Evolutionary conservation across 108 stramenopile genomes (phyloP), one percentile per base, ranked within the genome.

Genomic region (Parietichytrium sp.): DNA sequence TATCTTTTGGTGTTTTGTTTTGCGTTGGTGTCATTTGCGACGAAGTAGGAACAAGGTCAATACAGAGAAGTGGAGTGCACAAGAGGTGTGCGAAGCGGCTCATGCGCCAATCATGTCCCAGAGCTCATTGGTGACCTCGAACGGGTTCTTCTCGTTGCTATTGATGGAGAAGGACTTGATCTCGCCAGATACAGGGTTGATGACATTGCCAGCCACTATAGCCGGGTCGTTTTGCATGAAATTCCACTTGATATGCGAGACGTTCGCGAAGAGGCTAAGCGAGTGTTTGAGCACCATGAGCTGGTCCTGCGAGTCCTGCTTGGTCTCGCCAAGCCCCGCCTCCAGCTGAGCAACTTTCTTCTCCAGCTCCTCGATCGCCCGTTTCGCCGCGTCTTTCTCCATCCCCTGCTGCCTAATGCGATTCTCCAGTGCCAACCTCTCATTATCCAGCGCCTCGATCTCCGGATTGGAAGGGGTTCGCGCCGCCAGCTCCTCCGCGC

Each of bases 221-320:
- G 38, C 61, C 49, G 23, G 49, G 3, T 49, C 30, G 16, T 13
- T 4, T 4, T 8, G 4, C n/a, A 10, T 26, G 25, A 51, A 18
- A 29, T 79, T 50, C 49, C 79, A 79, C 79, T 79, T 79, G 27
- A 51, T 79, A 26, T 49, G 49, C 29, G 48, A 49, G 25, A 79
- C 30, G 79, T 8, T 79, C 8, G 49, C 13, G 26, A 29, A 79
- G 4, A 79, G 2, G 48, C 79, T 79, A 18, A 79, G 48, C 16
- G 49, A 79, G n/a, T 79, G 33, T 82, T 29, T 29, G 48, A 78
- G 51, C 7, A 23, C 25, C 92, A 94, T 83, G 91, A 86, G 4
- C 92, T 93, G 85, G 93, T 93, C 2, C 80, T 94, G 8, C 86
- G 87, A 31, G 93, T 94, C 85, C 2, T 78, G 4, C 20, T 16